Evolutionary conservation across 148 eudicot genomes (phyloP).

Genomic region (Fagopyrum tataricum): DNA sequence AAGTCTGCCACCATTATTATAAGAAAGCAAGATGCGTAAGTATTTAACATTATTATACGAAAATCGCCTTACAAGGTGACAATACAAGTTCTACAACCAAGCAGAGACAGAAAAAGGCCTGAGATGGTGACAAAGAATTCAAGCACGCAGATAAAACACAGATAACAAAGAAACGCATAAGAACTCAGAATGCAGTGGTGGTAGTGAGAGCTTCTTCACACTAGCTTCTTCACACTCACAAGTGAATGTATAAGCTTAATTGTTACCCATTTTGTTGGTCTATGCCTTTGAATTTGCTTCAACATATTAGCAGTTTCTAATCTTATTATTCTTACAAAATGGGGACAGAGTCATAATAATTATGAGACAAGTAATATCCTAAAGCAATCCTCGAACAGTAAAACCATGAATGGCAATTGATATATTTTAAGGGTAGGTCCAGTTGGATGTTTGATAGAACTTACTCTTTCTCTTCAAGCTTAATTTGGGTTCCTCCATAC

Average conservation of each 20-base stretch:
- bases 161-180: background rate
- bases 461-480: conserved; percentile 81
- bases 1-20: too few species aligned
- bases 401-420: background rate
- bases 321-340: background rate
- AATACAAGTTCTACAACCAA: too few species aligned
- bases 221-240: background rate
- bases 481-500: conserved; percentile 76
- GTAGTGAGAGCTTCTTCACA: too few species aligned
- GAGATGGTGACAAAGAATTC: background rate
- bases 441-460: background rate
- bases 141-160: background rate
- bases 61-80: background rate
- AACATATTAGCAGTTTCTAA: background rate
- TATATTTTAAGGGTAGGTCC: too few species aligned
- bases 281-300: background rate
- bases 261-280: background rate
- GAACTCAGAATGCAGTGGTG: background rate
- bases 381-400: too few species aligned
- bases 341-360: background rate
- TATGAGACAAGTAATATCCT: too few species aligned
- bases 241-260: background rate
- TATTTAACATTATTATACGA: background rate
- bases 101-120: background rate
- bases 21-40: background rate